Evolutionary conservation across 2,329 filamentous ascomycete genomes (phyloP).

Genomic region (Talaromyces piceae): DNA sequence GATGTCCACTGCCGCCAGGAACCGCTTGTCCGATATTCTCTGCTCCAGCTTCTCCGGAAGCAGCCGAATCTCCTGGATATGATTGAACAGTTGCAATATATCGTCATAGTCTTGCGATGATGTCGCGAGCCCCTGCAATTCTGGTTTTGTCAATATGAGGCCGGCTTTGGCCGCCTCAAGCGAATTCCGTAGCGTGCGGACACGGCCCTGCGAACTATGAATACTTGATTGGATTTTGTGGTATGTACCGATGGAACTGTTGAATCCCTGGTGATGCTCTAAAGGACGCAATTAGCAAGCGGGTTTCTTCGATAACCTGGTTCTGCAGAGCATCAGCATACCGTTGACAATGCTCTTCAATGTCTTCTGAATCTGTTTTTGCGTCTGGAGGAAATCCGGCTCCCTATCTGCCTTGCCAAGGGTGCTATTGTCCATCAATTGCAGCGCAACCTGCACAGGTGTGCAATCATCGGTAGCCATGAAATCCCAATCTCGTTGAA

Average conservation of each 20-base stretch:
- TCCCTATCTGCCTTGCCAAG: slow-evolving; percentile 87
- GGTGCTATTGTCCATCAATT: slow-evolving; percentile 89
- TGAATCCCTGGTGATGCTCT: slow-evolving; percentile 98
- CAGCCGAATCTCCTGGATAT: slow-evolving; percentile 78
- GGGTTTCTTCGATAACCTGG: not conserved
- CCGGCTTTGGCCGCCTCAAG: slow-evolving; percentile 71
- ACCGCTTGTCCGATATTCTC: slow-evolving; percentile 91
- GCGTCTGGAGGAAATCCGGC: slow-evolving; percentile 72
- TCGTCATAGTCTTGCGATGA: slow-evolving; percentile 87
- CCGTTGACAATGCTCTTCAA: slow-evolving; percentile 88
- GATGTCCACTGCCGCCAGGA: slow-evolving; percentile 85
- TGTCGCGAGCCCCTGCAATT: slow-evolving; percentile 80
- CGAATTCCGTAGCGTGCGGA: slow-evolving; percentile 76
- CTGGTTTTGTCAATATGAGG: slow-evolving; percentile 77
- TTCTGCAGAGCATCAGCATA: slow-evolving; percentile 19
- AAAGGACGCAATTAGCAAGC: not conserved
- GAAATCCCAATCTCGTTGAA: slow-evolving; percentile 82
- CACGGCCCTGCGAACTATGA: slow-evolving; percentile 75
- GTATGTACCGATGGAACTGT: slow-evolving; percentile 96
- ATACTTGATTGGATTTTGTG: slow-evolving; percentile 97
- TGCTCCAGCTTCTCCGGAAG: slow-evolving; percentile 91
- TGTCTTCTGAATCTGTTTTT: slow-evolving; percentile 82
- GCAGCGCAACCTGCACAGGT: slow-evolving; percentile 88
- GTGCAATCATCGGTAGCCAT: slow-evolving; percentile 86
- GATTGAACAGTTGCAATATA: slow-evolving; percentile 72